Evolutionary conservation across 306 rosid species (phyloP), one percentile per base, ranked within the genome.

Genomic region (Cercis canadensis): DNA sequence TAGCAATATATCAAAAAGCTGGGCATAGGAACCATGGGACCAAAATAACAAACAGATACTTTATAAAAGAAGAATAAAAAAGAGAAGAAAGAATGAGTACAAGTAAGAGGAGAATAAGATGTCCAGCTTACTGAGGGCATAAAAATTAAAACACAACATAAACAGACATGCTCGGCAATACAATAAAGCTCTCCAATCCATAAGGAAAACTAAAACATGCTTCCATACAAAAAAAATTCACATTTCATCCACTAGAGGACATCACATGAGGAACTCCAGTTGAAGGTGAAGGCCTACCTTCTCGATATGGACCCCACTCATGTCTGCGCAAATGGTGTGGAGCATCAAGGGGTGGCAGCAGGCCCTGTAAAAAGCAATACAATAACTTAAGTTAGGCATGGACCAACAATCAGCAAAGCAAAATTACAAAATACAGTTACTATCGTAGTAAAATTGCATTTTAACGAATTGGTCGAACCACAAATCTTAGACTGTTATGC

Each of bases 301-400:
- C 99, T 13, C 99, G 83, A 75, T 80, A 89, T 0, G 79, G 81
- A 75, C 85, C 96, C 99, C 99, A 95, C 57, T 95, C 97, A 5
- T 95, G 99, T 70, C 86, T 95, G 61, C 99, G 96, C 75, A 95
- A 76, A 86, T 95, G 99, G 75, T 95, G 97, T 4, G 97, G 99
- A 41, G 99, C 96, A 74, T 95, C 99, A 74, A 95, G 91, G 19
- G 99, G 97, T 46, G 99, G 99, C 84, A 95, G 70, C 92, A 89
- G 39, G 61, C 99, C 99, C 99, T 89, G 69, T 66, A 82, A 70
- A 36, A 55, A 24, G 32, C 15, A 70, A 82, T 4, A 72, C 64
- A 74, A 24, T 24, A 54, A 24, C 66, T 41, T 8, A 62, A 70
- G 34, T 57, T 52, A 67, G 44, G 9, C 34, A 66, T 33, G 57